phyloP scores from a whole-genome alignment of 2,329 filamentous ascomycete genomes.

The Teratosphaeria destructans region DNA sequence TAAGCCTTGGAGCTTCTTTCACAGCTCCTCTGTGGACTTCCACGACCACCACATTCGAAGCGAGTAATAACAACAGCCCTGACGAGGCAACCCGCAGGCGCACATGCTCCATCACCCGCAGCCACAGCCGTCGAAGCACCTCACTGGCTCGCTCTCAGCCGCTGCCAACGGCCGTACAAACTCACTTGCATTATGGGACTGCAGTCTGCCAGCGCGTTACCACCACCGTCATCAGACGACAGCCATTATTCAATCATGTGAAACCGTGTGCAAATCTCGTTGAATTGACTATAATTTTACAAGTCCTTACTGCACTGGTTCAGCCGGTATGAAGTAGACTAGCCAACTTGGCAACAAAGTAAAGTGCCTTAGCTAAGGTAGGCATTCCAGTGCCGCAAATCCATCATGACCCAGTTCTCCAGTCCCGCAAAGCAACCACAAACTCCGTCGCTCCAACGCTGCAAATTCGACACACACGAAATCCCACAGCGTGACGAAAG shows the following conservation, averaged over 20 bases:
- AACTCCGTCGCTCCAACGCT: conserved; percentile 1
- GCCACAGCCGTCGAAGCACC: neutral
- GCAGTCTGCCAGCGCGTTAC: neutral
- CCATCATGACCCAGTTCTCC: neutral
- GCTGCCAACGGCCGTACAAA: neutral
- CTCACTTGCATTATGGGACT: neutral
- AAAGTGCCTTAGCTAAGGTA: neutral
- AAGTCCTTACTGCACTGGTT: no score
- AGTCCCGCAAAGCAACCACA: neutral
- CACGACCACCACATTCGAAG: neutral
- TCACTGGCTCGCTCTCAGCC: neutral
- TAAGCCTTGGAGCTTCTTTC: neutral
- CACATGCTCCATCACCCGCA: neutral
- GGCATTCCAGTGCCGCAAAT: neutral
- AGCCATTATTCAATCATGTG: no score
- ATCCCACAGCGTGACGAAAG: no score
- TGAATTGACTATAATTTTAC: no score
- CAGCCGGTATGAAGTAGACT: neutral
- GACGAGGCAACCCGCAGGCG: neutral
- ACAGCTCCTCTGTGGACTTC: neutral
- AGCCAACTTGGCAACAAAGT: neutral
- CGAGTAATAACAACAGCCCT: neutral
- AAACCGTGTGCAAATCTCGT: no score
- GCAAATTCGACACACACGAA: neutral
- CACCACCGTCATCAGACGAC: no score